phyloP scores from a whole-genome alignment of 495 filamentous ascomycete species.

The Podospora bellae-mahoneyi region DNA sequence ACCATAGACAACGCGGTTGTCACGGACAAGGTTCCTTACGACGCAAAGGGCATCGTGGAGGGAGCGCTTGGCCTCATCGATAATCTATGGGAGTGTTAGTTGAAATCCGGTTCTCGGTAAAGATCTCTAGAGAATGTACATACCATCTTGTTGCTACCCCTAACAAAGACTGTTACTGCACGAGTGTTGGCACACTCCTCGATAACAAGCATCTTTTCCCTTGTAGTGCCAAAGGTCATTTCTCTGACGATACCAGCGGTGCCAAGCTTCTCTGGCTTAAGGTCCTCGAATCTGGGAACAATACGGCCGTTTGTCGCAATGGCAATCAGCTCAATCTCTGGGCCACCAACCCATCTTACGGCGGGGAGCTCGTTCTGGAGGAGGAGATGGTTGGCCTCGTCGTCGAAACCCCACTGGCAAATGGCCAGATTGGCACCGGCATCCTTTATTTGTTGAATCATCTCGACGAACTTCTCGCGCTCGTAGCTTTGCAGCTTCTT shows the following conservation, averaged over 20 bases:
- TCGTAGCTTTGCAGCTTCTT: slow-evolving; percentile 95
- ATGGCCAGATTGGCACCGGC: slow-evolving; percentile 97
- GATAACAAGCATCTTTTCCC: slow-evolving; percentile 99
- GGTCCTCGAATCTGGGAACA: slow-evolving; percentile 94
- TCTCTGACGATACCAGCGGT: slow-evolving; percentile 86
- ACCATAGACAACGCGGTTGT: slow-evolving; percentile 98
- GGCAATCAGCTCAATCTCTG: slow-evolving; percentile 97
- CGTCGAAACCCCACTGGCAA: slow-evolving; percentile 99
- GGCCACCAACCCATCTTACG: slow-evolving; percentile 96
- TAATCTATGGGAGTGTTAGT: slow-evolving; percentile 59
- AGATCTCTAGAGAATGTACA: slow-evolving; percentile 15
- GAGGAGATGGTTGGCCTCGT: slow-evolving; percentile 96
- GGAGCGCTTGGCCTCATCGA: slow-evolving; percentile 97
- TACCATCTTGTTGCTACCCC: slow-evolving; percentile 99
- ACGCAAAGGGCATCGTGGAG: slow-evolving; percentile 97
- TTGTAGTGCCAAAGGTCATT: slow-evolving; percentile 93
- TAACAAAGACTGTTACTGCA: slow-evolving; percentile 91
- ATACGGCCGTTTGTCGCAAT: slow-evolving; percentile 98
- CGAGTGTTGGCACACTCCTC: slow-evolving; percentile 98
- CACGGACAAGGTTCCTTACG: slow-evolving; percentile 89
- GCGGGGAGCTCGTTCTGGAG: slow-evolving; percentile 94
- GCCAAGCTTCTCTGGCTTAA: slow-evolving; percentile 86
- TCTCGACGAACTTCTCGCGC: slow-evolving; percentile 91
- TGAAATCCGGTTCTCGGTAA: not conserved
- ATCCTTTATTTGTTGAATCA: slow-evolving; percentile 97